phyloP scores from a whole-genome alignment of 2,329 filamentous ascomycete species.

The Blastomyces emzantsi region DNA sequence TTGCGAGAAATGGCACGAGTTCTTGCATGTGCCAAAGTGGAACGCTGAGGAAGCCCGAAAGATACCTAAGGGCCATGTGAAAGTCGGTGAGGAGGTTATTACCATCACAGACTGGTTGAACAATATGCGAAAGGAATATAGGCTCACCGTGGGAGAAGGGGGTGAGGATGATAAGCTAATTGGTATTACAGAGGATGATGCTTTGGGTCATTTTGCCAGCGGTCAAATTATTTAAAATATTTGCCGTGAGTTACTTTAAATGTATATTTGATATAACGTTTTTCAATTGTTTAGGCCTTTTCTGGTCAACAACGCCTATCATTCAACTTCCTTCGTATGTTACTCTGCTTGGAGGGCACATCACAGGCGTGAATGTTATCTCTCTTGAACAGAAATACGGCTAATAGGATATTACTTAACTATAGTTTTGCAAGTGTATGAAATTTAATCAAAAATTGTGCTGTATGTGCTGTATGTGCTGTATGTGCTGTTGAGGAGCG shows the following conservation, averaged over 20 bases:
- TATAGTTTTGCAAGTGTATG: background rate
- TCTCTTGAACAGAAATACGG: background rate
- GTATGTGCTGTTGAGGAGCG: too few species aligned
- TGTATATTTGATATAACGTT: too few species aligned
- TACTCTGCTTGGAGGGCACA: background rate
- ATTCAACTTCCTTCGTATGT: too few species aligned
- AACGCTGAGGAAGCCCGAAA: slow-evolving; percentile 16
- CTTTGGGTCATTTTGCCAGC: background rate
- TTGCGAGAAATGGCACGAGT: slow-evolving; percentile 21
- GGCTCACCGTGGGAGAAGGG: slow-evolving; percentile 1
- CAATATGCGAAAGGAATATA: slow-evolving; percentile 17
- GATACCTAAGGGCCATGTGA: slow-evolving; percentile 19
- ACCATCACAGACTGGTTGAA: slow-evolving; percentile 20
- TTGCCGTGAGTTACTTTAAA: background rate
- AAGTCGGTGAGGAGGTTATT: slow-evolving; percentile 19
- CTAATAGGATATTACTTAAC: background rate
- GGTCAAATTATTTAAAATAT: background rate
- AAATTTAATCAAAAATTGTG: background rate
- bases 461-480: too few species aligned
- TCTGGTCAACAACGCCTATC: too few species aligned
- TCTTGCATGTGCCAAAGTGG: slow-evolving; percentile 21
- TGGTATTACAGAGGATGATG: background rate
- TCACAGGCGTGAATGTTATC: background rate
- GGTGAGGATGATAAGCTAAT: background rate
- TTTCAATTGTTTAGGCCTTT: too few species aligned